Evolutionary conservation across 495 filamentous ascomycete species (phyloP).

Genomic region (Halenospora varia): DNA sequence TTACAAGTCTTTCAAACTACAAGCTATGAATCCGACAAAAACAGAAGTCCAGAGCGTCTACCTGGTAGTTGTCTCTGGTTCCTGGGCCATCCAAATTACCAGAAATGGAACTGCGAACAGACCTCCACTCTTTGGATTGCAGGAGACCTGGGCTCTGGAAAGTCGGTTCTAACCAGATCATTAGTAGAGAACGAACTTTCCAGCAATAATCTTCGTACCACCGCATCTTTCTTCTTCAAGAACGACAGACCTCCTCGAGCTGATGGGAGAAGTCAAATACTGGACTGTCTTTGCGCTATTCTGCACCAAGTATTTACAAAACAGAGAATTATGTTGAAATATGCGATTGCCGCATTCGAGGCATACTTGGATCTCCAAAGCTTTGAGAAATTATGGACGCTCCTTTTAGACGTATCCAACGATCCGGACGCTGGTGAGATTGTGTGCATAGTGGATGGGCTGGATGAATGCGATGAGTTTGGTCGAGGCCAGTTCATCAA

Average conservation of each 20-base stretch:
- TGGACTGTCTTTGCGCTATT: conserved; percentile 23
- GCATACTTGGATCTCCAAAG: conserved; percentile 8
- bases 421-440: conserved; percentile 35
- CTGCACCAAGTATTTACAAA: conserved; percentile 34
- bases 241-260: conserved; percentile 28
- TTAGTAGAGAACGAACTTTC: conserved; percentile 29
- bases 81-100: background rate
- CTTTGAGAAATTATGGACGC: conserved; percentile 38
- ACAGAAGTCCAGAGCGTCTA: background rate
- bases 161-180: conserved; percentile 34
- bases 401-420: conserved; percentile 28
- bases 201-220: conserved; percentile 16
- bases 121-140: conserved; percentile 35
- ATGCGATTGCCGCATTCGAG: conserved; percentile 24
- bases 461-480: conserved; percentile 35
- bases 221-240: conserved; percentile 29
- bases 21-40: background rate
- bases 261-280: conserved; percentile 13
- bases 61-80: background rate
- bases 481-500: background rate
- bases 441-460: conserved; percentile 39
- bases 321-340: conserved; percentile 11
- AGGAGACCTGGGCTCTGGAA: conserved; percentile 42
- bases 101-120: background rate
- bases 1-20: background rate